These are phyloP conservation scores for Brassica balearica DNA, from an alignment of 441 rosid genomes.

Conservation along the genomic window DNA sequence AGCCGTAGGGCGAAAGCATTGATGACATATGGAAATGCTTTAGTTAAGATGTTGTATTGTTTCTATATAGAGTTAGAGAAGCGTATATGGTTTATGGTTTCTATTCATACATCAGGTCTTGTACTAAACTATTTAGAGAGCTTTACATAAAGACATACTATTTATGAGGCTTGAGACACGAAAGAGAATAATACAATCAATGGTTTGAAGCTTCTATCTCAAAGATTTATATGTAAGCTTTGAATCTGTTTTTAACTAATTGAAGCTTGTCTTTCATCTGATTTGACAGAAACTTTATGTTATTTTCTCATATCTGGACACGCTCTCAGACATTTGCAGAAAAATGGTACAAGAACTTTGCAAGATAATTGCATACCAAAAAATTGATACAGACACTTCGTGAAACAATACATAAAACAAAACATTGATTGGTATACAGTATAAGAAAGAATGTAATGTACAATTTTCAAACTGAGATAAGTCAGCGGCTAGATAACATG, in stretches of 20 bases:
- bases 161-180: not conserved
- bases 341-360: not conserved
- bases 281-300: not conserved
- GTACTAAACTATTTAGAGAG: conserved; percentile 5
- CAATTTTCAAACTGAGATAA: conserved; percentile 2
- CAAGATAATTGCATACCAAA: not conserved
- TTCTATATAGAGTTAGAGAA: conserved; percentile 26
- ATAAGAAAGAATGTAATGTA: conserved; percentile 23
- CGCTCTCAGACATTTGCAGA: not conserved
- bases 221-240: not conserved
- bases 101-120: conserved; percentile 25
- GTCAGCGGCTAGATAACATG: conserved; percentile 12
- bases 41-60: conserved; percentile 32
- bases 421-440: conserved; percentile 11
- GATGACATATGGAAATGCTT: conserved; percentile 24
- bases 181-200: conserved; percentile 20
- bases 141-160: not conserved
- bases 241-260: not conserved
- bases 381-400: not conserved
- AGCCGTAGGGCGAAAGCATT: conserved; percentile 4
- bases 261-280: not conserved
- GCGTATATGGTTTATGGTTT: conserved; percentile 22
- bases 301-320: not conserved
- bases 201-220: conserved; percentile 13
- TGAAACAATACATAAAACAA: not conserved